Base-by-base conservation (phyloP, 1,139 yeast species). In the Yamadazyma blattariae region DNA sequence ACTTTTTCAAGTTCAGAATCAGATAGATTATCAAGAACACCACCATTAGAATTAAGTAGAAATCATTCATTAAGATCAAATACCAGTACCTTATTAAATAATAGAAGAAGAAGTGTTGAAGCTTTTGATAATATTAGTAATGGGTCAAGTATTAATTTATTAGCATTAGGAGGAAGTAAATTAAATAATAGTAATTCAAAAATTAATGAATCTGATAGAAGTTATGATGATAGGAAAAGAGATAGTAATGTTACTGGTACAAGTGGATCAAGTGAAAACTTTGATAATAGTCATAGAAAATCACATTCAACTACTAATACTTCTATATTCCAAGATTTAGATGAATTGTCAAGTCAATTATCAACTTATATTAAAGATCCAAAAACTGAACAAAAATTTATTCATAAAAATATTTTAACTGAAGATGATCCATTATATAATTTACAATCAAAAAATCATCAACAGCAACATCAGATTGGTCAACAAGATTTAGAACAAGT, bases 301-400 rank as follows among this genome's bases (percentile, higher is more conserved):
- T 52, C 64, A 2, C 54, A 52, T 19, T 58, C 64, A 0, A 58
- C 66, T 11, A 37, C 57, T 3, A 48, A 51, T 34, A 57, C 63
- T 2, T 61, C 67, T 4, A 46, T 61, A 3, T 38, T 54, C 30
- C 61, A 61, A 24, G 50, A 54, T 25, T 51, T 61, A 30, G 67
- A 64, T 10, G 61, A 56, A 24, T 46, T 64, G 24, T 56, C 65
- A 1, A 54, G 58, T 32, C 63, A 59, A 34, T 41, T 62, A n/a
- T 52, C 63, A 4, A 46, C 54, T 1, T 56, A 27, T 24, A 40
- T 47, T 18, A 34, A 37, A 13, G 37, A 44, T 23, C 45, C 45
- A 7, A 17, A 7, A 17, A 5, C 19, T 17, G 38, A 36, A 17
- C 46, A 36, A 3, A 34, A 39, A 27, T 46, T 46, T 33, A 49